A percentile compares a stretch with the other conserved stretches of the same genome.
phyloP scores from a whole-genome alignment of 768 basidiomycete genomes.

The Favolaschia claudopus region DNA sequence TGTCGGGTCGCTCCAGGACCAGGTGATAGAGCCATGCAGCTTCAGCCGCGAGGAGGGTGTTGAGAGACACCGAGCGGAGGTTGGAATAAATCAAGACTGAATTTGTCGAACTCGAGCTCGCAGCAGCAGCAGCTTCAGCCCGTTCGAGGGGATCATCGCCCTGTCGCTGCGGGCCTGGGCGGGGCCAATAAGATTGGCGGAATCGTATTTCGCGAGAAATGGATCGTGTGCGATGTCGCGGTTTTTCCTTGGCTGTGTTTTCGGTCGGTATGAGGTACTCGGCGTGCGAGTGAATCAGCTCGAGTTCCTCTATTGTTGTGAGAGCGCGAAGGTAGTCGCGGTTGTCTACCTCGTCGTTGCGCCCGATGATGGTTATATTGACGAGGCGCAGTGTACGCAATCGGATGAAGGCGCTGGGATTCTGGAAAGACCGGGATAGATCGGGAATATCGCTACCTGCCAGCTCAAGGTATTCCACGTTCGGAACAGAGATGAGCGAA shows the following conservation, averaged over 20 bases:
- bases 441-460: conserved; percentile 17
- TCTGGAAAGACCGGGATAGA: conserved; percentile 10
- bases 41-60: conserved; percentile 14
- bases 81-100: conserved; percentile 9
- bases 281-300: conserved; percentile 20
- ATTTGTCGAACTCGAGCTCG: too few relatives aligned
- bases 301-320: conserved; percentile 13
- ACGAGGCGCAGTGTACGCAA: conserved; percentile 23
- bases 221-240: conserved; percentile 15
- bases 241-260: background rate
- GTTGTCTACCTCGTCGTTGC: conserved; percentile 5
- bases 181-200: background rate
- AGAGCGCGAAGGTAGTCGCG: conserved; percentile 14
- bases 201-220: conserved; percentile 2
- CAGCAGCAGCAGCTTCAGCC: too few relatives aligned
- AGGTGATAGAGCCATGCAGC: conserved; percentile 15
- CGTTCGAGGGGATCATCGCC: too few relatives aligned
- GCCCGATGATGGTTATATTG: background rate
- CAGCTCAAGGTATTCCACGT: conserved; percentile 26
- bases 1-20: conserved; percentile 13
- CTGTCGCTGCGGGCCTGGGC: background rate
- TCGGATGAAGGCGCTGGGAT: conserved; percentile 11
- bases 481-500: conserved; percentile 15
- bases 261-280: conserved; percentile 12
- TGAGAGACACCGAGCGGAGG: conserved; percentile 20